Base-by-base conservation (phyloP, 2,329 filamentous ascomycete species). In the Cytospora leucostoma region DNA sequence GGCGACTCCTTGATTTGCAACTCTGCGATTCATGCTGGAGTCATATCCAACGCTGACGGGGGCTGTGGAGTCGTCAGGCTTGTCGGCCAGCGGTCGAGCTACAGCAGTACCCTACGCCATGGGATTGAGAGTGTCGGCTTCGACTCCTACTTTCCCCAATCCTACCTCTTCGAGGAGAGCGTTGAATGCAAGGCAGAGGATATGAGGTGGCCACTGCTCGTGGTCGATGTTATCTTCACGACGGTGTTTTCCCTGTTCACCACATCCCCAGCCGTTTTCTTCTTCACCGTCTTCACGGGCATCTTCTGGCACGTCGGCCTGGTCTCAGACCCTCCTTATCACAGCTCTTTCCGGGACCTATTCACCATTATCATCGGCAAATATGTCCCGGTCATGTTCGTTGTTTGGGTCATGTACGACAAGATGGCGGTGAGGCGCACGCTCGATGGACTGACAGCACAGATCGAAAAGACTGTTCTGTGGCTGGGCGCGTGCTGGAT, bases 401-500 rank as follows among this genome's bases (percentile, higher is more conserved):
- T 90, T 66, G 91, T 88, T 49, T 95, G 91, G 78, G 92, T 95
- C 65, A 88, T 97, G 67, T 97, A 93, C 78, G 87, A 88, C 73
- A 93, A 90, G 74, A 93, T 93, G 81, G 86, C 87, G 60, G 84
- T 95, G 11, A 82, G 86, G 5, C 88, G 91, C 53, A 87, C 90
- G 1, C 83, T 97, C 33, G 76, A 75, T 1, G 88, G 87, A 1
- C 82, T 97, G 2, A 89, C 86, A 0, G 92, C 93, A 0, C 94
- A 97, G 72, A 70, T 97, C 51, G 94, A 97, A 72, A 97, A 96
- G 80, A 91, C 92, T 0, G 76, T 98, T 3, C 81, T 98, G 34
- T 98, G 93, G 90, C 81, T 99, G 0, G 93, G 93, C 1, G 89
- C 88, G 8, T 93, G 90, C 72, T 99, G 96, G 90, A 86, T 97